Percentiles rank a stretch among this genome's conserved stretches.
These are phyloP conservation scores for Triticum dicoccoides DNA, from an alignment of 176 grass and related monocot genomes.

Conservation along the genomic window DNA sequence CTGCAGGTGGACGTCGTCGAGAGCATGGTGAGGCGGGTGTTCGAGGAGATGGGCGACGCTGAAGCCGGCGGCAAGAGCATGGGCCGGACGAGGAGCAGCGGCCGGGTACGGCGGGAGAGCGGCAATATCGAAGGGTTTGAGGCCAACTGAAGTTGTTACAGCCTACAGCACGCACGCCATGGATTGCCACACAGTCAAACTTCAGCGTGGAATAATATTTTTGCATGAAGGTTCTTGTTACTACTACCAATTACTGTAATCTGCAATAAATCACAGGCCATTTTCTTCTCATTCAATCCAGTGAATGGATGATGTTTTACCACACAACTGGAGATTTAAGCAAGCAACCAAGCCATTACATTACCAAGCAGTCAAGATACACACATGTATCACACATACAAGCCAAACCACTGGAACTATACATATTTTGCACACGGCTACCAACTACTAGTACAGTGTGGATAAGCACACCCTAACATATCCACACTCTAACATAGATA, in stretches of 20 bases:
- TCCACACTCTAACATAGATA: constrained; percentile 46
- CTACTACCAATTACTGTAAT: neutral
- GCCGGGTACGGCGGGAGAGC: constrained; percentile 13
- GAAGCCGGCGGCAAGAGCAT: neutral
- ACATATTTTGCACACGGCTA: constrained; percentile 37
- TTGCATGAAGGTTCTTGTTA: neutral
- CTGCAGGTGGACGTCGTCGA: constrained; percentile 40
- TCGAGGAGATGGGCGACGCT: constrained; percentile 38
- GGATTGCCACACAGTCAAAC: neutral
- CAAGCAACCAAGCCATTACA: constrained; percentile 29
- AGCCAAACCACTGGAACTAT: constrained; percentile 1
- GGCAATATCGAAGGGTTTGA: constrained; percentile 13
- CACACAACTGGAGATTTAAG: constrained; percentile 2
- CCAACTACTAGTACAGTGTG: constrained; percentile 14
- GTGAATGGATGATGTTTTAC: neutral
- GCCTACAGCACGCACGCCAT: too few species aligned
- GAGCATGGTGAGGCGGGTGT: constrained; percentile 37
- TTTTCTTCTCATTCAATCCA: neutral
- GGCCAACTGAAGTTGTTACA: neutral
- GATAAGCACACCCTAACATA: constrained; percentile 46
- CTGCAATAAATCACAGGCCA: neutral
- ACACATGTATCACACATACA: constrained; percentile 28
- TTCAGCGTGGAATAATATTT: neutral
- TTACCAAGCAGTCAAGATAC: constrained; percentile 38
- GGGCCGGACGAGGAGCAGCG: neutral